Base-by-base conservation (phyloP, 345 rosid species). In the Atalantia buxifolia region DNA sequence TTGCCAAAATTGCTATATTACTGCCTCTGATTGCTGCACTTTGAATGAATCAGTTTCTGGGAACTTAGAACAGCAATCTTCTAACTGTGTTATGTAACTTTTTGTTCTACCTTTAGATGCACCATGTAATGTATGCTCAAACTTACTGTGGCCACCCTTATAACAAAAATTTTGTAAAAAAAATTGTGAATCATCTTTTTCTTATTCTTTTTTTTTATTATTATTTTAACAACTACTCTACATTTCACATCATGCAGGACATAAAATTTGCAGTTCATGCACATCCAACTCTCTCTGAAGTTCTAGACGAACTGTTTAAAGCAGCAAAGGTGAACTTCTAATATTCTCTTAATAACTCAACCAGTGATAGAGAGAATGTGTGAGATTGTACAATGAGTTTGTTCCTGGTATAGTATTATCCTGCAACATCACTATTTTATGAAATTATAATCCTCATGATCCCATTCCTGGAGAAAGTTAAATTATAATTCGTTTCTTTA, bases 211-310 rank as follows among this genome's bases (percentile, higher is more conserved):
- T 56, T 7, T 25, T 0, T 38, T 42, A 45, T 48, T 6, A 35
- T 28, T 28, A 35, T 36, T 36, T 14, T 27, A 45, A 35, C 45
- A 36, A 19, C 14, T 57, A 24, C 31, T 35, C 13, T n/a, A 42
- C 69, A 6, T 42, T 76, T 68, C 57, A 40, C 22, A 61, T 45
- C 76, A 75, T 77, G 82, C 93, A 94, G 99, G 99, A 94, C 79
- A 86, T 96, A 40, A 96, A 90, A 83, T 81, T 87, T 61, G 99
- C 98, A 13, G 99, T 96, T 83, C 99, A 96, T 80, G 98, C 99
- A 42, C 99, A 96, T 87, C 99, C 99, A 57, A 96, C 99, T 10
- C 84, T 96, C 76, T 94, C 99, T 7, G 99, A 96, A 87, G 99
- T 94, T 75, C 86, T 96, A 24, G 99, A 96, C n/a, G 98, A 96